Base-by-base conservation (phyloP, 148 eudicot genomes). In the Silene conica region DNA sequence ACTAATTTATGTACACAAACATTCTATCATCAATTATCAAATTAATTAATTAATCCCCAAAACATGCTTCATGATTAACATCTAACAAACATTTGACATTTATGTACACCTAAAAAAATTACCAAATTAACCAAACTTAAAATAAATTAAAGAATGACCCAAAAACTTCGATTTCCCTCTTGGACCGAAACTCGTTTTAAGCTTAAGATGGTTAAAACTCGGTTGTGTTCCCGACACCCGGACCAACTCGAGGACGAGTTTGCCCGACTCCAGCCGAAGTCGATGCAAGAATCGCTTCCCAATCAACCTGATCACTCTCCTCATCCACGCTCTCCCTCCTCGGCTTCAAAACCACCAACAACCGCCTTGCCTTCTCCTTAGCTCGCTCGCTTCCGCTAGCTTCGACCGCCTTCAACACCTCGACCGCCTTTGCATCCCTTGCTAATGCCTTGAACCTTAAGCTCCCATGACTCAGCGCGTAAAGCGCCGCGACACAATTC, bases 401-500 rank as follows among this genome's bases (percentile, higher is more conserved):
- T 84, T 78, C 93, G 82, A 88, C 90, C 80, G 65, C 90, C 76
- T 84, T 77, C 58, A 93, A 67, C 81, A 87, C 94, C 82, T 95
- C 99, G 73, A 50, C 87, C 67, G 85, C 92, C 73, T 83, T 75
- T 20, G 92, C 90, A 77, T 79, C 93, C 81, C 76, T 87, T 28
- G 96, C 98, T 61, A 94, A 38, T 22, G 86, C 98, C 80, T 86
- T 89, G 21, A 94, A 94, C 85, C 97, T 79, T 83, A 89, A 61
- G 22, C 91, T 92, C 72, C 92, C 96, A 0, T 84, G 91, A 69
- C 98, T 88, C 79, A 92, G 67, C 68, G 89, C 84, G 74, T 90
- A 87, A 41, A 92, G 5, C 34, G 89, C 90, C 19, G 95, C 91
- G 46, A 94, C 85, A 54, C 93, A 91, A 34, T 89, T 91, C 83